Base-by-base conservation (phyloP, 495 filamentous ascomycete species). In the Neurospora sp. region DNA sequence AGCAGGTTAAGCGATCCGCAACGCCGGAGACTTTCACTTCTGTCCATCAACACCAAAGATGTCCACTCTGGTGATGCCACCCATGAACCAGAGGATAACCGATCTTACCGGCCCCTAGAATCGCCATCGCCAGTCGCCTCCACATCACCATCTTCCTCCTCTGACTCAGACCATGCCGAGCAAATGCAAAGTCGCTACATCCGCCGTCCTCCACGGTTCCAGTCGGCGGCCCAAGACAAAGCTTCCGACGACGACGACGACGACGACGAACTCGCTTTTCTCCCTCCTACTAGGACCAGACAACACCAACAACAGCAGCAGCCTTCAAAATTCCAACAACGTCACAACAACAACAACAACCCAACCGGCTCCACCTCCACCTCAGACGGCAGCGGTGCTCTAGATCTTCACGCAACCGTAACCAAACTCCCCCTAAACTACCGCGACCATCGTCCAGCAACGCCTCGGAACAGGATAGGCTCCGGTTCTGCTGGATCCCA, bases 231-330 rank as follows among this genome's bases (percentile, higher is more conserved):
- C 20, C 68, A 44, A 39, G 71, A 44, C 18, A 61, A 61, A 14
- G 27, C 45, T 3, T 40, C 31, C 18, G 83, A 82, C 40, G 84
- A 89, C 38, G 89, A 89, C 44, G 87, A 89, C 65, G 88, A 88
- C 14, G 85, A 88, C 14, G 85, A 84, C 39, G 85, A 86, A 68
- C 92, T 92, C 1, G 90, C 92, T 1, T 97, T 95, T 76, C 85
- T 96, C 3, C 93, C 94, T 1, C 88, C 93, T 75, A 71, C 61
- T 8, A 59, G 71, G 22, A 65, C 69, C 2, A 70, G 53, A 69
- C 27, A 35, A 61, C 45, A 53, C 0, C 45, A 53, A 12, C 14
- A 53, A 6, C 68, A 72, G 39, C 70, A 71, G 0, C 71, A 47
- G 68, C 1, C 14, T 35, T 35, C 53, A 31, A 61, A 14, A 61